These are phyloP conservation scores for Neostapfia colusana DNA, from an alignment of 176 grass and related monocot species.

Conservation along the genomic window DNA sequence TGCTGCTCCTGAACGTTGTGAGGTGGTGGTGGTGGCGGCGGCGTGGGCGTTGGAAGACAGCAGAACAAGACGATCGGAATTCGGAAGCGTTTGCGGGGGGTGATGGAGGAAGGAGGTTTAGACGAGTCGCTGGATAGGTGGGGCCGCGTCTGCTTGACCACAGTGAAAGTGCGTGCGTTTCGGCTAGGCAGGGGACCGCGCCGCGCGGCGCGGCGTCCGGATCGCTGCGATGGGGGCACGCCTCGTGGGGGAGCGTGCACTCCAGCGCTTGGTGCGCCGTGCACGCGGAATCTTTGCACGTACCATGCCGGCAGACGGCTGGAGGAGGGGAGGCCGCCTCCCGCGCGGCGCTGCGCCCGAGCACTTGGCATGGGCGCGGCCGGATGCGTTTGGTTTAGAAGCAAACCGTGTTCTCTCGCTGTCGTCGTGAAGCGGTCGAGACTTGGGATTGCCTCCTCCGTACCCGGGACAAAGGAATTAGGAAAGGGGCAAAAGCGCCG, in stretches of 20 bases:
- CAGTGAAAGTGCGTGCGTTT: not conserved
- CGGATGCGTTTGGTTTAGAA: too few relatives aligned
- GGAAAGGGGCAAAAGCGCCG: too few relatives aligned
- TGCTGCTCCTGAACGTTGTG: not conserved
- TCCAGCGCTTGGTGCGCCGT: not conserved
- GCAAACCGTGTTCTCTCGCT: too few relatives aligned
- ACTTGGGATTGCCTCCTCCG: not conserved
- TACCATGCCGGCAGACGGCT: too few relatives aligned
- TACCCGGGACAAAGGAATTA: not conserved
- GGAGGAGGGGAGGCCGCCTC: too few relatives aligned
- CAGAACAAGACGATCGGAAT: not conserved
- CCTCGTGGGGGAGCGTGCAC: constrained; percentile 34
- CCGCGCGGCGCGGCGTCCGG: not conserved
- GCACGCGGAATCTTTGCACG: too few relatives aligned
- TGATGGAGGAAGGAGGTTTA: not conserved
- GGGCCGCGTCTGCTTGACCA: not conserved
- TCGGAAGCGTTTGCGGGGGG: not conserved
- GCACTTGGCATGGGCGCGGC: too few relatives aligned
- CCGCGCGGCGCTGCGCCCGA: too few relatives aligned
- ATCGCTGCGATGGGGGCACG: not conserved
- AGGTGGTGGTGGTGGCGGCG: too few relatives aligned
- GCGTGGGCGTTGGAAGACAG: not conserved
- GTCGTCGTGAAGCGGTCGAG: too few relatives aligned
- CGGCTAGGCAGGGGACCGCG: not conserved
- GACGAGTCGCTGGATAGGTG: not conserved